These are phyloP conservation scores for Macaranga tanarius DNA, from an alignment of 441 rosid genomes.

Conservation along the genomic window DNA sequence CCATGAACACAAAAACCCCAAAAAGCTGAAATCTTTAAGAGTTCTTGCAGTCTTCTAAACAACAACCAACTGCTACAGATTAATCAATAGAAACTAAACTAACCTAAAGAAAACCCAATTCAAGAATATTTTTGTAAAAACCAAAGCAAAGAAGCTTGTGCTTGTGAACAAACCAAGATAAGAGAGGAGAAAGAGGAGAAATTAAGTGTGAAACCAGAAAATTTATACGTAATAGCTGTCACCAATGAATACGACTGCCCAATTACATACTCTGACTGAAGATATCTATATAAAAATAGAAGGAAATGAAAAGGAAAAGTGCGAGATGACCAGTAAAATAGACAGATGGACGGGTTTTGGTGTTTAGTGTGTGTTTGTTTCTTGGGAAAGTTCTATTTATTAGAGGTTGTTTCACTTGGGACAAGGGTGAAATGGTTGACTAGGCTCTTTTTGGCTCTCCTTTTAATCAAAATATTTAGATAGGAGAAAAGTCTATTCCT, in stretches of 20 bases:
- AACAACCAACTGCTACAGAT: background rate
- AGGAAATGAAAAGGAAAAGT: background rate
- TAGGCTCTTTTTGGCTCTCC: background rate
- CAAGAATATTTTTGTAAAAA: background rate
- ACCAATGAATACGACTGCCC: conserved; percentile 18
- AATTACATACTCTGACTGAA: conserved; percentile 29
- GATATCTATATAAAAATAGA: background rate
- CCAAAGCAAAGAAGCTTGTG: conserved; percentile 9
- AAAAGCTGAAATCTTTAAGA: conserved; percentile 7
- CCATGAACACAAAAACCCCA: conserved; percentile 47
- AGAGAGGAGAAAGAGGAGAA: background rate
- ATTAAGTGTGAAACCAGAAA: conserved; percentile 34
- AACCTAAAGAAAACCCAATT: background rate
- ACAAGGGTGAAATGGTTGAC: conserved; percentile 23
- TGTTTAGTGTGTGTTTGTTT: conserved; percentile 20
- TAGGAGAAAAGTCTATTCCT: too few relatives aligned
- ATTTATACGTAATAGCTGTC: conserved; percentile 30
- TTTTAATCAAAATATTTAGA: background rate
- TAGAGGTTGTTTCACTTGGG: background rate
- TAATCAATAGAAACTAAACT: background rate
- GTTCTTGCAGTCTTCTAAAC: conserved; percentile 19
- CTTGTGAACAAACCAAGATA: background rate
- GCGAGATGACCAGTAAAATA: background rate
- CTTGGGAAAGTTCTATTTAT: conserved; percentile 19
- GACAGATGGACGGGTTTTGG: conserved; percentile 22